Evolutionary conservation across 73 alveolate genomes (phyloP).

Genomic region (Paramecium tetraurelia): DNA sequence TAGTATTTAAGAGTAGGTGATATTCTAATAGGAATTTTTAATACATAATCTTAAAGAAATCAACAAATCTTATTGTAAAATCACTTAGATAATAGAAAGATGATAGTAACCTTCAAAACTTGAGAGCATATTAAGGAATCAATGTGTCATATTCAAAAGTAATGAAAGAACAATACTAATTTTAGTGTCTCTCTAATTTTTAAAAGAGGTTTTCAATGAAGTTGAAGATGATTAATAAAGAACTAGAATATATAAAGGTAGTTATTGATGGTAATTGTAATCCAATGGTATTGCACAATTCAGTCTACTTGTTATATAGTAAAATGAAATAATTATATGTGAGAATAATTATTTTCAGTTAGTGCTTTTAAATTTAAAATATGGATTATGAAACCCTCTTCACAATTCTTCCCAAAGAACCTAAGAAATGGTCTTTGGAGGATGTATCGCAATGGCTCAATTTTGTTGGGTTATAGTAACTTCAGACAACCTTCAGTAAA

Average conservation of each 20-base stretch:
- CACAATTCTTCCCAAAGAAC: conserved; percentile 32
- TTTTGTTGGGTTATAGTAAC: not conserved
- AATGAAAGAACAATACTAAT: not conserved
- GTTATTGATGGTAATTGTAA: not conserved
- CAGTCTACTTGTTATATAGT: not conserved
- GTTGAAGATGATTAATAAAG: not conserved
- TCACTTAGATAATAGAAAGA: too few relatives aligned
- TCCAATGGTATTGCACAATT: not conserved
- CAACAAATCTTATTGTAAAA: not conserved
- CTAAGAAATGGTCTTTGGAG: conserved; percentile 33
- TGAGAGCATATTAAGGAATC: not conserved
- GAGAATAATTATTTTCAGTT: conserved; percentile 30
- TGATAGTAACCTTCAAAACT: not conserved
- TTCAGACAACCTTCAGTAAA: conserved; percentile 6
- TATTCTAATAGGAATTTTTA: not conserved
- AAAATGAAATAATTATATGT: not conserved
- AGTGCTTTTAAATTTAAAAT: conserved; percentile 40
- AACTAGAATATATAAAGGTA: not conserved
- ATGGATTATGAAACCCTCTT: conserved; percentile 49
- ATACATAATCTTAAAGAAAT: not conserved
- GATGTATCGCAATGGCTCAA: conserved; percentile 30
- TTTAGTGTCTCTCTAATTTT: not conserved
- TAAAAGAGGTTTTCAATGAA: not conserved
- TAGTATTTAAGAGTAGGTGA: too few relatives aligned
- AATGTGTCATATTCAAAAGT: not conserved